Base-by-base conservation (phyloP, 139 green algal species). In the Coccomyxa sp. region DNA sequence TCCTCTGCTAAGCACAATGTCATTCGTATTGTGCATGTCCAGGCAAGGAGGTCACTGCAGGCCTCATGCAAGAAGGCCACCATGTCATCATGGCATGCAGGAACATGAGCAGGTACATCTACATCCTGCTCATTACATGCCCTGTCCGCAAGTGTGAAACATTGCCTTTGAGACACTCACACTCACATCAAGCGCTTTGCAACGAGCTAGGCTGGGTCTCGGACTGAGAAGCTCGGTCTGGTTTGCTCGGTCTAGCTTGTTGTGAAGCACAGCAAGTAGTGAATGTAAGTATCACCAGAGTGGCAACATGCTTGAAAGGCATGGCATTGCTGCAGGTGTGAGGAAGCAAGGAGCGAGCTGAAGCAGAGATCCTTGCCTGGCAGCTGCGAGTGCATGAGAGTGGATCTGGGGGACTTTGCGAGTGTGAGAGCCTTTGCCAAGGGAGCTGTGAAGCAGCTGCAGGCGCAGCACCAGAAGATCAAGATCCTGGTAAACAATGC, bases 401-500 rank as follows among this genome's bases (percentile, higher is more conserved):
- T 94, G 31, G 89, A 94, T 80, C 68, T 94, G 0, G 68, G 76
- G 44, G 82, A 91, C 80, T 78, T 78, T 6, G 39, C 33, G 2
- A 88, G 78, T 6, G 72, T 94, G 0, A 77, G 85, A 7, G 54
- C 31, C 0, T 94, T 94, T 82, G 89, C 80, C 0, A 36, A 14
- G 5, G 24, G 35, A 31, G 27, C 64, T 24, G 27, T 16, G 69
- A 31, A 50, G 33, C 69, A 34, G 0, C 33, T 40, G 33, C 1
- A 29, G 64, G 24, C 27, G 35, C 10, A 16, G 6, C 35, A 16
- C n/a, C 75, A 70, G 41, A 14, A 71, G 38, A 55, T 92, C 10
- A 44, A 81, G 18, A 73, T 90, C 7, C 81, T 94, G 29, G 77
- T 91, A 8, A 94, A 94, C 82, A 94, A 94, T 68, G 88, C 85